phyloP scores from a whole-genome alignment of 2,329 filamentous ascomycete species.

The Myriosclerotinia curreyana region DNA sequence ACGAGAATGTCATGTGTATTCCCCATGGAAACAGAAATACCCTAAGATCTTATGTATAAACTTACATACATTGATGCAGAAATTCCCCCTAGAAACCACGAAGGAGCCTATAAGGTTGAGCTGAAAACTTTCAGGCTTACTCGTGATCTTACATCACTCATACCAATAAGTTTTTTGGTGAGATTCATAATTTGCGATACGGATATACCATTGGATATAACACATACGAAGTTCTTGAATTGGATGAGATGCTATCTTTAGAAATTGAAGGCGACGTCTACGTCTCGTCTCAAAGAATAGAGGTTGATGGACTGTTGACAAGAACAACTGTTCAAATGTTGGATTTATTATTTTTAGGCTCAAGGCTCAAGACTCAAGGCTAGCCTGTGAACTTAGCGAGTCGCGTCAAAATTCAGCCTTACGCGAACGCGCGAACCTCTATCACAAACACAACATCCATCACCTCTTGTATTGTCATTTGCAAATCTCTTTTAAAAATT shows the following conservation, averaged over 20 bases:
- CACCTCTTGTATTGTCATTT: conserved; percentile 32
- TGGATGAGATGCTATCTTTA: not conserved
- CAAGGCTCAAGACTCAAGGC: too few species aligned
- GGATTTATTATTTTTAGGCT: not conserved
- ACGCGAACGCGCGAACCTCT: conserved; percentile 5
- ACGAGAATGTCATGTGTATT: not conserved
- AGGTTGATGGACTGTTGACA: not conserved
- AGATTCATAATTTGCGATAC: not conserved
- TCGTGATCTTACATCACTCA: not conserved
- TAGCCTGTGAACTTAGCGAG: not conserved
- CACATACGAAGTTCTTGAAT: not conserved
- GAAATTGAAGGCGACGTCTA: not conserved
- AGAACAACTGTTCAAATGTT: too few species aligned
- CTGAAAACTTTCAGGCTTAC: not conserved
- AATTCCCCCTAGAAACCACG: not conserved
- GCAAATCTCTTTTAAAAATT: conserved; percentile 27
- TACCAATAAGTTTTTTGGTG: not conserved
- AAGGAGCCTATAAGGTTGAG: not conserved
- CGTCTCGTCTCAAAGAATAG: too few species aligned
- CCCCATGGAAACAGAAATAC: not conserved
- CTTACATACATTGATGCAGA: not conserved
- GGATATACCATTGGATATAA: not conserved
- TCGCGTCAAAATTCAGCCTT: conserved; percentile 5
- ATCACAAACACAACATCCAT: conserved; percentile 22
- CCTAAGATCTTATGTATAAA: not conserved